phyloP scores from a whole-genome alignment of 1,284 basidiomycete species.

The Spongispora temasekensis region DNA sequence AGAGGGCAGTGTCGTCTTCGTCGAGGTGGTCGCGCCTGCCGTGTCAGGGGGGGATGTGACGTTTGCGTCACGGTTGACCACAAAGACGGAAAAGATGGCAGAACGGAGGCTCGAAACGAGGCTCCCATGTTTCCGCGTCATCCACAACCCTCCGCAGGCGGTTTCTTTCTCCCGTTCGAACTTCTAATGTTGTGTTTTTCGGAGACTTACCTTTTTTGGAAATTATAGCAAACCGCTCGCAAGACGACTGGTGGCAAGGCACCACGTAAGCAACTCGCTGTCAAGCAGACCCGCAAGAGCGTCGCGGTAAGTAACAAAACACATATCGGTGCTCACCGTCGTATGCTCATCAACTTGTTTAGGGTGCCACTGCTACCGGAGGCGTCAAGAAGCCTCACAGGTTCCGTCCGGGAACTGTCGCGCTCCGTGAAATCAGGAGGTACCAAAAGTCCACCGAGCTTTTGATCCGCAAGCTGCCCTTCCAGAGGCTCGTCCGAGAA shows the following conservation, averaged over 20 bases:
- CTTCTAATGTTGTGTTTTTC: conserved; percentile 26
- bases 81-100: conserved; percentile 20
- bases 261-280: conserved; percentile 69
- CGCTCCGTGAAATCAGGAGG: conserved; percentile 81
- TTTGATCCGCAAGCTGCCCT: conserved; percentile 77
- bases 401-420: conserved; percentile 68
- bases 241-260: conserved; percentile 68
- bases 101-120: conserved; percentile 30
- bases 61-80: conserved; percentile 9
- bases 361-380: conserved; percentile 55
- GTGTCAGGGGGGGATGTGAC: conserved; percentile 13
- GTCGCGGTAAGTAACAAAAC: conserved; percentile 14
- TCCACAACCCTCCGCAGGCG: conserved; percentile 9
- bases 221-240: conserved; percentile 63
- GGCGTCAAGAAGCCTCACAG: conserved; percentile 84
- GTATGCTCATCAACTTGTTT: conserved; percentile 34
- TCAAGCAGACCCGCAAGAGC: conserved; percentile 57
- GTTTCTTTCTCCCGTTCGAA: conserved; percentile 19
- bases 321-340: background rate
- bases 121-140: conserved; percentile 14
- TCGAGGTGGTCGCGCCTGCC: background rate
- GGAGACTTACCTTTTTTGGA: conserved; percentile 42
- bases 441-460: conserved; percentile 86
- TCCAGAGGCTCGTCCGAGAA: conserved; percentile 77
- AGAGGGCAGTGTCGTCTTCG: background rate